These are phyloP conservation scores for Antrodiella citrinella DNA, from an alignment of 768 basidiomycete genomes.

Conservation along the genomic window DNA sequence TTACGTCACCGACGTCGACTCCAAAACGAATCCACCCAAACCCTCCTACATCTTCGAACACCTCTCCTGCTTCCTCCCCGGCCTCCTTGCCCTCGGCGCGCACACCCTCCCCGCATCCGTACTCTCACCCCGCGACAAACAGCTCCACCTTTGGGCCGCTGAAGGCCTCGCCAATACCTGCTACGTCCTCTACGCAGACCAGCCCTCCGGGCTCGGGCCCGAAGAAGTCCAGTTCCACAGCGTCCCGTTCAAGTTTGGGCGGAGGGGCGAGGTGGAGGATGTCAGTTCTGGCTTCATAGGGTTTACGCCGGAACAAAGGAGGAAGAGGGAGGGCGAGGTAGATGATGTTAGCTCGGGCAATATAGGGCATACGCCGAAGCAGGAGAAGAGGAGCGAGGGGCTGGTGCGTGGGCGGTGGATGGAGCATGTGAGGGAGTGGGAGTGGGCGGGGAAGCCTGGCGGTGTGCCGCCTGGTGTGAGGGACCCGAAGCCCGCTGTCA, in stretches of 20 bases:
- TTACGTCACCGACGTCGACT: conserved; percentile 56
- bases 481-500: conserved; percentile 27
- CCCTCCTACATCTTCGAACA: conserved; percentile 59
- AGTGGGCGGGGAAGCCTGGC: conserved; percentile 18
- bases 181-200: conserved; percentile 66
- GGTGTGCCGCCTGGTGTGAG: conserved; percentile 48
- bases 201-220: conserved; percentile 60
- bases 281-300: neutral
- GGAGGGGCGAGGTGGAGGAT: conserved; percentile 2
- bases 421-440: conserved; percentile 37
- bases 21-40: conserved; percentile 4
- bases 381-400: conserved; percentile 25
- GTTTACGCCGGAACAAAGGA: neutral
- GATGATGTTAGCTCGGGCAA: too few relatives aligned
- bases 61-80: conserved; percentile 75
- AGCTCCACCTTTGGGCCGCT: conserved; percentile 67
- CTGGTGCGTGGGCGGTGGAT: conserved; percentile 31
- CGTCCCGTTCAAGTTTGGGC: conserved; percentile 5
- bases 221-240: conserved; percentile 36
- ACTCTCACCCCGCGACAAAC: conserved; percentile 26
- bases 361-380: neutral
- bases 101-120: conserved; percentile 49
- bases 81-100: conserved; percentile 64
- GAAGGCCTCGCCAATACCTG: conserved; percentile 69
- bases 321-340: conserved; percentile 33